Evolutionary conservation across 768 basidiomycete genomes (phyloP).

Genomic region (Rubroboletus pulcherrimus): DNA sequence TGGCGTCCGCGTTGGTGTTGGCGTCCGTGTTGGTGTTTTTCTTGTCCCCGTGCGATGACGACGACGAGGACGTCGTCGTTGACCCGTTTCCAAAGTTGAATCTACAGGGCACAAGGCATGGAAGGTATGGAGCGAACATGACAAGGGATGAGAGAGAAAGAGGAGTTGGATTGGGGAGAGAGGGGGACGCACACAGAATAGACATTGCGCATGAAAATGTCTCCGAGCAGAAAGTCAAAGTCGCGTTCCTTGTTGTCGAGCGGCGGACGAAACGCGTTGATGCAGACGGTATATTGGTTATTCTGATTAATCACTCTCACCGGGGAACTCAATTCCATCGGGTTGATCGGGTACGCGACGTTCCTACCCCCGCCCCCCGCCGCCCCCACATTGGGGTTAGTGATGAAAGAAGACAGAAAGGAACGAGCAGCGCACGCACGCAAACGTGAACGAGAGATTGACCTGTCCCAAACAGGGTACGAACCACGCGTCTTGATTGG

Average conservation of each 20-base stretch:
- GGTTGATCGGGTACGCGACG: constrained; percentile 38
- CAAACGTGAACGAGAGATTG: constrained; percentile 27
- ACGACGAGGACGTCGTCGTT: neutral
- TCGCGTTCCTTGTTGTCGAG: constrained; percentile 26
- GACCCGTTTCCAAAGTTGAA: constrained; percentile 41
- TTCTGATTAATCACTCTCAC: constrained; percentile 24
- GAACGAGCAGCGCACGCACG: neutral
- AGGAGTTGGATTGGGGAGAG: no score
- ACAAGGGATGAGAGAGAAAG: no score
- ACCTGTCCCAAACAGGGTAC: constrained; percentile 31
- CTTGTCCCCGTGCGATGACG: neutral
- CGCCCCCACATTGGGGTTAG: neutral
- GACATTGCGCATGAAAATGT: constrained; percentile 45
- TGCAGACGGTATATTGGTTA: constrained; percentile 38
- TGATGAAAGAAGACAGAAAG: no score
- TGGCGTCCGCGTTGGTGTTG: neutral
- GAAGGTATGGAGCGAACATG: neutral
- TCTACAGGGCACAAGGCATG: constrained; percentile 12
- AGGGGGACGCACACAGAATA: constrained; percentile 37
- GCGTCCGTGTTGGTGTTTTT: neutral
- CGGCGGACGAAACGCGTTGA: constrained; percentile 31
- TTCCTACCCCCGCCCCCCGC: constrained; percentile 14
- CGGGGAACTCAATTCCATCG: constrained; percentile 40
- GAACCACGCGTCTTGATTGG: constrained; percentile 34
- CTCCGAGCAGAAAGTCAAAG: constrained; percentile 41